A percentile compares a stretch with the other conserved stretches of the same genome.
phyloP scores from a whole-genome alignment of 441 rosid genomes.

The Lagerstroemia fauriei region DNA sequence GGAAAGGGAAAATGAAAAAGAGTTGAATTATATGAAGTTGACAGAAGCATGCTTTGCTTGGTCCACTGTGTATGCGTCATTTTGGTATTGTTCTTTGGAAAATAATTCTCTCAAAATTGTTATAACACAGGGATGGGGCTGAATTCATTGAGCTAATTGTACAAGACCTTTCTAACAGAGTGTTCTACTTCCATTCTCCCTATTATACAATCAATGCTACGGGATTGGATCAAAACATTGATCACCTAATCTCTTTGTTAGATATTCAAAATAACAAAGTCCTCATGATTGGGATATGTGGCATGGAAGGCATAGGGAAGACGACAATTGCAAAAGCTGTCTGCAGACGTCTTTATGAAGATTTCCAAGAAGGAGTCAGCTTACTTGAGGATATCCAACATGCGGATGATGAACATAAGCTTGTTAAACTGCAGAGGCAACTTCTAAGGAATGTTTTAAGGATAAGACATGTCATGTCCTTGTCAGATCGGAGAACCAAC shows the following conservation, averaged over 20 bases:
- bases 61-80: no score
- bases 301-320: neutral
- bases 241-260: neutral
- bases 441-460: neutral
- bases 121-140: slow-evolving; percentile 6
- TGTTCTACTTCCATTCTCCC: neutral
- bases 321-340: neutral
- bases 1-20: no score
- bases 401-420: neutral
- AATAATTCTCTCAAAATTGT: neutral
- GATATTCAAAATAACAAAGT: neutral
- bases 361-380: slow-evolving; percentile 6
- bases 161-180: neutral
- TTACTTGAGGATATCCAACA: neutral
- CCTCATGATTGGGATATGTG: neutral
- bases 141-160: slow-evolving; percentile 4
- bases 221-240: neutral
- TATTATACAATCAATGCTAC: neutral
- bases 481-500: neutral
- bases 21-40: no score
- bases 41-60: no score
- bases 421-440: neutral
- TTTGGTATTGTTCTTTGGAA: no score
- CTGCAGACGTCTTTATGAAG: neutral
- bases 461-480: neutral